Evolutionary conservation across 1,139 yeast genomes (phyloP).

Genomic region (Sugiyamaella xylanicola): DNA sequence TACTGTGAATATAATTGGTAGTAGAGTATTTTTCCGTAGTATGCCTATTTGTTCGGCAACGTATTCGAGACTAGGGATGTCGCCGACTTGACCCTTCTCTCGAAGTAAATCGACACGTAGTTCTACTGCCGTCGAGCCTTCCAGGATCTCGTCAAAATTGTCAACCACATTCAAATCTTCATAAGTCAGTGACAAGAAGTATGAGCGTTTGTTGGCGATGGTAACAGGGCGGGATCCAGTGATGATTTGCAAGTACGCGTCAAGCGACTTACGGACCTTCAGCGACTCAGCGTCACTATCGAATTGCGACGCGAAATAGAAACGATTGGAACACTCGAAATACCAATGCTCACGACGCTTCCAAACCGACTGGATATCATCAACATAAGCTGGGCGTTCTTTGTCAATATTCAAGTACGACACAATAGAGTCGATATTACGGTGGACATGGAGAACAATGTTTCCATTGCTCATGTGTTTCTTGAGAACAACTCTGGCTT

Average conservation of each 20-base stretch:
- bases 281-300: conserved; percentile 56
- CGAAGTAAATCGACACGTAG: conserved; percentile 74
- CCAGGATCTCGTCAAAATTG: conserved; percentile 54
- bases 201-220: conserved; percentile 60
- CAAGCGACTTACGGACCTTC: conserved; percentile 61
- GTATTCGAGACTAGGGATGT: conserved; percentile 42
- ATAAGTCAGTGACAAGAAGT: conserved; percentile 73
- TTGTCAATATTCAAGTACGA: conserved; percentile 72
- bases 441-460: conserved; percentile 84
- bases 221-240: conserved; percentile 54
- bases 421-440: conserved; percentile 81
- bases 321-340: conserved; percentile 74
- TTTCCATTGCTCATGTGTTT: conserved; percentile 60
- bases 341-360: conserved; percentile 77
- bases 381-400: conserved; percentile 79
- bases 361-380: conserved; percentile 83
- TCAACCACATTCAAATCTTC: conserved; percentile 46
- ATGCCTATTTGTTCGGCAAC: conserved; percentile 76
- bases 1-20: conserved; percentile 82
- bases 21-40: conserved; percentile 53
- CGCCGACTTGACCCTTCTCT: conserved; percentile 44
- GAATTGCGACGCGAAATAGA: conserved; percentile 79
- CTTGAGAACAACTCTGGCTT: conserved; percentile 65
- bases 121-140: conserved; percentile 81
- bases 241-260: conserved; percentile 59